Base-by-base conservation (phyloP, 164 flowering plant genomes). In the Nymphaea thermarum region DNA sequence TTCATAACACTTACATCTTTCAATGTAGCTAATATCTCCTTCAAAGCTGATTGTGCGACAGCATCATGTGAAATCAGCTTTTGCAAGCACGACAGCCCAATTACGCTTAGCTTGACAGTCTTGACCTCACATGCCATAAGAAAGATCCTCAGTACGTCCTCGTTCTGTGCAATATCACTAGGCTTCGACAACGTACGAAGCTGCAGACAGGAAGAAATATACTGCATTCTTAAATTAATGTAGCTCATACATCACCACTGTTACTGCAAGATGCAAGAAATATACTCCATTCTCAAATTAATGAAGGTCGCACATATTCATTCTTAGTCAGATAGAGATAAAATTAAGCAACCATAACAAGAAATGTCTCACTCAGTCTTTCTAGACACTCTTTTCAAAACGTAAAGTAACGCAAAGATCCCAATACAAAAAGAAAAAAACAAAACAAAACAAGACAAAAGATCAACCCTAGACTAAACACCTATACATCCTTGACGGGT, bases 1-100 rank as follows among this genome's bases (percentile, higher is more conserved):
- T 6, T 42, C 8, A 25, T 41, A 43, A 66, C 44, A 77, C 97
- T 83, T 78, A 92, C 99, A 67, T 87, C 87, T 82, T 90, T 95
- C 43, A 95, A 80, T 5, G 94, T 89, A 5, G 82, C 76, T 42
- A 95, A 87, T 62, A 95, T 92, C 74, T 88, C 97, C 72, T 82
- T 85, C 66, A 95, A 65, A 72, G 93, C 91, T 60, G 96, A 80
- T 2, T 85, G 89, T 62, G 82, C 81, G 72, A 92, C 93, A 8
- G 95, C 97, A 74, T 89, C 94, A 71, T 95, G 99, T 59, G 97
- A 86, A 74, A 95, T 88, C 53, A 95, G 93, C 84, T 92, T 92
- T 72, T 95, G 99, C 70, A 95, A 70, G 75, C 94, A 92, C 0
- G 99, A 92, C 71, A 95, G 88, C 5, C 94, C 98, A 78, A 95